Evolutionary conservation across 768 basidiomycete genomes (phyloP), one percentile per base, ranked within the genome.

Genomic region (Jaapia argillacea): DNA sequence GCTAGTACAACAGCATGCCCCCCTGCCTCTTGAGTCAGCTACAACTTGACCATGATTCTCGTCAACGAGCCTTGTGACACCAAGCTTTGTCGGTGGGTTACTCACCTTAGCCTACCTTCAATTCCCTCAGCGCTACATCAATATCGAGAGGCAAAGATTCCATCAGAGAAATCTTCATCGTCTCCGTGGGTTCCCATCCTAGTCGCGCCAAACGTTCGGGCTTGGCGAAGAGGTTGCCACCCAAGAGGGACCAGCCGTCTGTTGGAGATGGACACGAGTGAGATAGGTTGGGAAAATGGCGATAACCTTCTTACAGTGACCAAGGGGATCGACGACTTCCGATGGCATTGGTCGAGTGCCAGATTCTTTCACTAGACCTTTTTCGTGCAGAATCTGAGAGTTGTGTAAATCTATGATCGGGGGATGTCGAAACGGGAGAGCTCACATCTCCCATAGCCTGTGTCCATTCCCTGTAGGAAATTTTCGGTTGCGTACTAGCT

Each of bases 231-330:
- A 55, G 54, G 45, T 65, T 71, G 4, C 66, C 61, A 2, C 65
- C 69, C 12, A 70, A 44, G 12, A 68, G 47, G 6, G 59, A 65
- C 69, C 66, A 71, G 6, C 63, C 66, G 28, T 56, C 69, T 70
- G n/a, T n/a, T n/a, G n/a, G n/a, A n/a, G n/a, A n/a, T n/a, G n/a
- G n/a, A n/a, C n/a, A 25, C 22, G 44, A 21, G 40, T 13, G n/a
- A 26, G n/a, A 13, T 6, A 25, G 10, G 16, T 37, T 23, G 4
- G 5, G 4, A 24, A 18, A 10, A 26, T 10, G 40, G n/a, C 5
- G 23, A 14, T 10, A 55, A n/a, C n/a, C n/a, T n/a, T n/a, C 69
- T 51, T 48, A 69, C 69, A 58, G 39, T 67, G 53, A 1, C 68
- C 66, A 21, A 64, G 55, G 13, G 60, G 58, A n/a, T 61, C 61